Evolutionary conservation across 768 basidiomycete genomes (phyloP), one percentile per base, ranked within the genome.

Genomic region (Pholiota microspora): DNA sequence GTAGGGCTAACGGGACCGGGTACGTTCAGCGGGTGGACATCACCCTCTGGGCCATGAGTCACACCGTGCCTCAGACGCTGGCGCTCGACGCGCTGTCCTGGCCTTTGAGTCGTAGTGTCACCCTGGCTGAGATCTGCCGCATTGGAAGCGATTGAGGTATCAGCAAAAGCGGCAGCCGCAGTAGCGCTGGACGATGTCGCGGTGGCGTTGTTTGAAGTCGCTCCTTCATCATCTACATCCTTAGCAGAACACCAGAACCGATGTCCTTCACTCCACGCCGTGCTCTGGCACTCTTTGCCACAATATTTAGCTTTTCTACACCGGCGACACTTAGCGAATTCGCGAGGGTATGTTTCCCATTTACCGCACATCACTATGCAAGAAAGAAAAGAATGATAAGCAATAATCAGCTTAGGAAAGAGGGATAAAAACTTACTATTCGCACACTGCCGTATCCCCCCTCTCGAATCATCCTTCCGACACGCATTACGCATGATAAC

Each of bases 401-500:
- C 31, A 31, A 28, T 2, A 49, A 42, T 16, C 63, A 47, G 31
- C 56, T 50, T 16, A 32, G 28, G 24, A 23, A 21, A 49, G 24
- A 9, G n/a, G n/a, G n/a, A 48, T 24, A 8, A 55, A 29, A 3
- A 80, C 87, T 69, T 59, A 91, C 89, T 98, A 67, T 97, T 97
- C 0, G 97, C 97, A 76, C 97, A 99, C 70, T 98, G 97, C 53
- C 97, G 73, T 58, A 98, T 94, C 9, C 97, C 97, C 49, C 94
- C 94, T 31, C 87, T 75, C 46, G 79, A 84, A 59, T 98, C 96
- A 62, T 98, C 97, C 75, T 99, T 98, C 67, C 96, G 77, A 72
- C 97, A 99, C 10, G 97, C 97, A 69, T 99, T 99, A 49, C 97
- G 82, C 97, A 98, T 99, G 65, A 98, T 97, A n/a, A 98, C 96